Conservation (phyloP, 768 basidiomycete species). For the Leccinum disarticulatum region DNA sequence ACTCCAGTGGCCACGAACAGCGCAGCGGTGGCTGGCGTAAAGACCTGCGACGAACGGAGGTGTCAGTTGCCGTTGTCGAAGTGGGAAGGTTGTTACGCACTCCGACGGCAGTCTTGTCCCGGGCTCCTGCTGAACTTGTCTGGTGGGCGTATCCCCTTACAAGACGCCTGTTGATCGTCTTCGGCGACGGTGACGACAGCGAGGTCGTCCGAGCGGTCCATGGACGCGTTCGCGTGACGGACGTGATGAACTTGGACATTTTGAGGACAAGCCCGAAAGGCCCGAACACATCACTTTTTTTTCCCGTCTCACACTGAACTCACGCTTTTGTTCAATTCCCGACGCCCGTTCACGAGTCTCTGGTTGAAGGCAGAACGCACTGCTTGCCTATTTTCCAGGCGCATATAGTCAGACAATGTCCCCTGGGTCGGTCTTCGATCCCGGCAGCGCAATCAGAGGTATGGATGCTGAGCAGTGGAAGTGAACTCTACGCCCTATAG, state of each 20-base stretch:
- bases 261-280: constrained; percentile 3
- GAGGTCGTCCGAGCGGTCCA: constrained; percentile 10
- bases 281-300: background rate
- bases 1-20: constrained; percentile 82
- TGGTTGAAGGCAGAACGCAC: background rate
- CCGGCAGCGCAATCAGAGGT: background rate
- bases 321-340: background rate
- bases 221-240: constrained; percentile 19
- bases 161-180: background rate
- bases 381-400: background rate
- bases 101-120: constrained; percentile 36
- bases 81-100: constrained; percentile 19
- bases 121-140: too few species aligned
- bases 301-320: background rate
- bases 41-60: constrained; percentile 56
- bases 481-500: too few species aligned
- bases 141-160: constrained; percentile 18
- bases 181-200: background rate
- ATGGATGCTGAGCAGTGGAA: background rate
- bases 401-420: background rate
- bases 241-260: constrained; percentile 24
- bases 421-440: too few species aligned
- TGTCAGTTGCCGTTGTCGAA: background rate
- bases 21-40: constrained; percentile 81
- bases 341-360: background rate